These are phyloP conservation scores for Alternaria angustiovoidea DNA, from an alignment of 2,329 filamentous ascomycete species.

Conservation along the genomic window DNA sequence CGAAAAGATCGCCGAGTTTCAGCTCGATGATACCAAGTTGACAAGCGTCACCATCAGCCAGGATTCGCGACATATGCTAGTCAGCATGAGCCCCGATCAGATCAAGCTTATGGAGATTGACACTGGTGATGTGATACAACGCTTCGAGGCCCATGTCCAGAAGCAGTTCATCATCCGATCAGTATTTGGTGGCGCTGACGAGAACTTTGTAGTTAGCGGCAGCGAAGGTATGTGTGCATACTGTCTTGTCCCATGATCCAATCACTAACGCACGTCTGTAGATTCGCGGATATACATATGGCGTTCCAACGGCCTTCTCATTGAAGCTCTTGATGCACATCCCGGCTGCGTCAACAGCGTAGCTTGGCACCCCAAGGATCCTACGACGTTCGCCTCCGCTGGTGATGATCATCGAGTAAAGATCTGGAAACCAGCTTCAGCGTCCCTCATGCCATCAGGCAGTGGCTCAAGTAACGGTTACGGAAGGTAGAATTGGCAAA, in stretches of 20 bases:
- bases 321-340: slow-evolving; percentile 81
- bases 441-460: slow-evolving; percentile 19
- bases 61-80: slow-evolving; percentile 81
- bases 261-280: slow-evolving; percentile 36
- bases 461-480: slow-evolving; percentile 32
- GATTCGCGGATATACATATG: slow-evolving; percentile 82
- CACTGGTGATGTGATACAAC: slow-evolving; percentile 74
- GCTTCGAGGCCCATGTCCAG: slow-evolving; percentile 78
- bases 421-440: slow-evolving; percentile 66
- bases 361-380: slow-evolving; percentile 85
- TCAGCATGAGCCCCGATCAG: slow-evolving; percentile 80
- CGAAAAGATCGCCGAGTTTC: slow-evolving; percentile 77
- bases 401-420: slow-evolving; percentile 86
- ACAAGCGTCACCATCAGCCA: slow-evolving; percentile 83
- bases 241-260: background rate
- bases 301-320: slow-evolving; percentile 81
- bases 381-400: slow-evolving; percentile 86
- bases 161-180: slow-evolving; percentile 82
- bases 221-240: slow-evolving; percentile 75
- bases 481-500: slow-evolving; percentile 21
- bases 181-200: slow-evolving; percentile 85
- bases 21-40: slow-evolving; percentile 72
- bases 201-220: slow-evolving; percentile 90
- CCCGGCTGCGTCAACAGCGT: slow-evolving; percentile 83
- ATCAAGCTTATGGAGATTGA: slow-evolving; percentile 81